Evolutionary conservation across 768 basidiomycete species (phyloP).

Genomic region (Psilocybe subaeruginosa): DNA sequence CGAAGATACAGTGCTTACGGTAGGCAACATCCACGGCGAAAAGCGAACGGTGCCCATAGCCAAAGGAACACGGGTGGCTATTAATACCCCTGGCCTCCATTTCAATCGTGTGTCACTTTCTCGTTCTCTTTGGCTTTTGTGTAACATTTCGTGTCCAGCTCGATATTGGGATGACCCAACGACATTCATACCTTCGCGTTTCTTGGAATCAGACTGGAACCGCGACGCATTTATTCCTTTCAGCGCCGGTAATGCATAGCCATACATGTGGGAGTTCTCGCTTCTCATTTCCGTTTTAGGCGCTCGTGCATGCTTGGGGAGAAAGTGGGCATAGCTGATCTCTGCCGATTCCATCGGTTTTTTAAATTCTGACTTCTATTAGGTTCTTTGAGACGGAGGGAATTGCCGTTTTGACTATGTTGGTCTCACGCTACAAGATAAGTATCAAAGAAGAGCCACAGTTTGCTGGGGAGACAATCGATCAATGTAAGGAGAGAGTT

Average conservation of each 20-base stretch:
- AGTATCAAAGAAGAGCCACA: conserved; percentile 52
- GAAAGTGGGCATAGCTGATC: conserved; percentile 16
- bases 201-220: conserved; percentile 49
- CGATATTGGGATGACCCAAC: conserved; percentile 53
- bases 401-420: conserved; percentile 48
- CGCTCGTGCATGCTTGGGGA: conserved; percentile 24
- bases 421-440: conserved; percentile 48
- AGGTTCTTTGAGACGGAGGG: conserved; percentile 56
- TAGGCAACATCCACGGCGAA: conserved; percentile 38
- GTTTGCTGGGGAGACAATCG: conserved; percentile 48
- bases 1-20: conserved; percentile 45
- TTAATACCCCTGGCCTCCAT: conserved; percentile 45
- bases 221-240: conserved; percentile 57
- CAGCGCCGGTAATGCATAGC: conserved; percentile 36
- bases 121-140: background rate
- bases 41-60: conserved; percentile 42
- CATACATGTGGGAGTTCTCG: background rate
- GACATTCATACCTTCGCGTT: conserved; percentile 44
- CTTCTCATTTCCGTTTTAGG: conserved; percentile 3
- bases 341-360: background rate
- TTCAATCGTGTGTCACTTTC: conserved; percentile 47
- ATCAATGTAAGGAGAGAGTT: conserved; percentile 44
- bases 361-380: background rate
- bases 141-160: conserved; percentile 30
- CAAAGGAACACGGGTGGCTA: conserved; percentile 36